phyloP scores from a whole-genome alignment of 2,329 filamentous ascomycete species.

The Grosmannia huntii region DNA sequence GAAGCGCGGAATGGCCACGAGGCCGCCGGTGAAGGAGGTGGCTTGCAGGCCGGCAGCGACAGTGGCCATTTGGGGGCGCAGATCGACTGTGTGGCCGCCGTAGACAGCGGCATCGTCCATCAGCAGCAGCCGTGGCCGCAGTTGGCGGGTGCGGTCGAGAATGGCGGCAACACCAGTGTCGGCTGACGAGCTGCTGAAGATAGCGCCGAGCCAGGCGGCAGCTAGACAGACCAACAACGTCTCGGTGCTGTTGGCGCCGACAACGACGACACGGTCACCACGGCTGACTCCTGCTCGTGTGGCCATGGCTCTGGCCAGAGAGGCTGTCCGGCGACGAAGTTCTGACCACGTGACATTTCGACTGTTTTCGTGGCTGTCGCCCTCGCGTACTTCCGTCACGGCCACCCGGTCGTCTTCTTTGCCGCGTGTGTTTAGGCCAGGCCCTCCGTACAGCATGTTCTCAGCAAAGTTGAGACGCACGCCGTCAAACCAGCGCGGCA shows the following conservation, averaged over 20 bases:
- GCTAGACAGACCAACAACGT: conserved; percentile 62
- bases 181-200: conserved; percentile 67
- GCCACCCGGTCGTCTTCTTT: conserved; percentile 64
- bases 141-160: conserved; percentile 60
- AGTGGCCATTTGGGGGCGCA: conserved; percentile 58
- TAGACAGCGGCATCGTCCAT: conserved; percentile 72
- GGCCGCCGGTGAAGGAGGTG: conserved; percentile 39
- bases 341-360: conserved; percentile 54
- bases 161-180: conserved; percentile 76
- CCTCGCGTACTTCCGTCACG: conserved; percentile 60
- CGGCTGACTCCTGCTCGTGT: conserved; percentile 46
- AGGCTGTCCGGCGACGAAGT: conserved; percentile 44
- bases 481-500: conserved; percentile 69
- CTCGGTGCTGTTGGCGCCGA: conserved; percentile 63
- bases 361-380: conserved; percentile 21
- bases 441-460: conserved; percentile 57
- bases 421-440: conserved; percentile 31
- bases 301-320: conserved; percentile 53
- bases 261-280: conserved; percentile 64
- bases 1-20: conserved; percentile 58
- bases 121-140: conserved; percentile 69
- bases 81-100: conserved; percentile 61
- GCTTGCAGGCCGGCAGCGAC: conserved; percentile 49
- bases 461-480: conserved; percentile 66
- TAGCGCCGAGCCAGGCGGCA: conserved; percentile 53